phyloP scores from a whole-genome alignment of 139 green algal species.

The Pleodorina starrii region DNA sequence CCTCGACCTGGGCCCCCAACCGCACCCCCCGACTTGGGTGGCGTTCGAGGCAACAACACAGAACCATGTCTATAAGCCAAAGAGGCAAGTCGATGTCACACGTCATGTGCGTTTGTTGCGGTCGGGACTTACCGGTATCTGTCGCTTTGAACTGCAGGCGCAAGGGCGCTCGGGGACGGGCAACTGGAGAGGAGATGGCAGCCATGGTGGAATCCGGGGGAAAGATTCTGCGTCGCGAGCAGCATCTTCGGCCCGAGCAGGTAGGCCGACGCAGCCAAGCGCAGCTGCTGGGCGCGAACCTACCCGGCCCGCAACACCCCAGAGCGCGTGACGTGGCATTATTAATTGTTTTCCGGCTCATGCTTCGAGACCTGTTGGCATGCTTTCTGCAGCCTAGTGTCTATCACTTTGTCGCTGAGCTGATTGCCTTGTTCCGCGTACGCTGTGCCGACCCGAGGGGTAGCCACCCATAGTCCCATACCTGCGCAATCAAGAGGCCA shows the following conservation, averaged over 20 bases:
- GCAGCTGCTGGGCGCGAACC: no score
- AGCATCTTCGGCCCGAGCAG: constrained; percentile 26
- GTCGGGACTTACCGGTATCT: not conserved
- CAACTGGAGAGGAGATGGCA: constrained; percentile 5
- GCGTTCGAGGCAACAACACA: constrained; percentile 13
- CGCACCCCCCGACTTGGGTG: constrained; percentile 19
- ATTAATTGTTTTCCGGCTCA: no score
- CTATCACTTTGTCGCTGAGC: no score
- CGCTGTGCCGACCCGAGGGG: no score
- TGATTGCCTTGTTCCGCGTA: no score
- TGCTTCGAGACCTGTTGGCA: no score
- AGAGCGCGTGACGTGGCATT: no score
- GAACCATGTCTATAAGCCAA: not conserved
- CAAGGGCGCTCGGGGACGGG: constrained; percentile 24
- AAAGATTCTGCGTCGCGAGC: not conserved
- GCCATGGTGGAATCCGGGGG: constrained; percentile 18
- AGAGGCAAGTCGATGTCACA: constrained; percentile 21
- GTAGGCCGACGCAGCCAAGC: not conserved
- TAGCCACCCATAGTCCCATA: no score
- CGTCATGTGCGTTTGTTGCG: no score
- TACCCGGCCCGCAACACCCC: no score
- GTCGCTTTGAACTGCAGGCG: constrained; percentile 6
- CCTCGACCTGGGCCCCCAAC: not conserved
- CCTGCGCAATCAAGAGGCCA: no score
- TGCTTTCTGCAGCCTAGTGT: no score